Conservation (phyloP, 108 stramenopile species). For the Schizochytrium sp. region DNA sequence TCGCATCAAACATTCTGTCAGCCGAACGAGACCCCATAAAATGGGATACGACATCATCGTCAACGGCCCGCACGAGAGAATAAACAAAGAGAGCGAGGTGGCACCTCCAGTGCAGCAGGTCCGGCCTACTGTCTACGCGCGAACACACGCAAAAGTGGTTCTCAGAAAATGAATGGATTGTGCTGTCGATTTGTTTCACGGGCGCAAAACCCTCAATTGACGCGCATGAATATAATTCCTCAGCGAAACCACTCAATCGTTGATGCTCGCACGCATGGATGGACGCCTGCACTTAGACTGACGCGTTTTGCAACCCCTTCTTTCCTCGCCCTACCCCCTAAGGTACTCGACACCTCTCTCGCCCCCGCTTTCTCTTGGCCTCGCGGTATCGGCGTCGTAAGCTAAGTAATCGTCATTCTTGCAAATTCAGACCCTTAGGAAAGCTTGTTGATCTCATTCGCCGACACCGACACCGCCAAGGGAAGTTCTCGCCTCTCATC, state of each 20-base stretch:
- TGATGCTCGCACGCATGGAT: not conserved
- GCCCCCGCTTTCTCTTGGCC: not conserved
- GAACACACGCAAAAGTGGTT: not conserved
- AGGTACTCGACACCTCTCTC: not conserved
- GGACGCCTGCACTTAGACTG: no score
- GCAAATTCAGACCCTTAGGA: constrained; percentile 3
- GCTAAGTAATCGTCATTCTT: not conserved
- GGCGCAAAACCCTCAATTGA: not conserved
- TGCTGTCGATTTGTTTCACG: not conserved
- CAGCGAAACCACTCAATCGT: not conserved
- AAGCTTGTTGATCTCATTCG: constrained; percentile 9
- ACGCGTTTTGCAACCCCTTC: no score
- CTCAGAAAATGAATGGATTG: constrained; percentile 2
- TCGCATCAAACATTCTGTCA: not conserved
- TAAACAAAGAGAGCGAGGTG: not conserved
- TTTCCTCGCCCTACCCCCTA: not conserved
- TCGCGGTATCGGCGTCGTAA: not conserved
- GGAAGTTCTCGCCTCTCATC: not conserved
- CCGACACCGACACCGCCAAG: not conserved
- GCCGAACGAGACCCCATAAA: constrained; percentile 4
- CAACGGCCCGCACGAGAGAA: not conserved
- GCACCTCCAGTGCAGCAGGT: not conserved
- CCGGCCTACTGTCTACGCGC: not conserved
- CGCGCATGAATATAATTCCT: not conserved
- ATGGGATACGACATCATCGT: not conserved